phyloP scores from a whole-genome alignment of 148 eudicot genomes.

The Arbutus unedo region DNA sequence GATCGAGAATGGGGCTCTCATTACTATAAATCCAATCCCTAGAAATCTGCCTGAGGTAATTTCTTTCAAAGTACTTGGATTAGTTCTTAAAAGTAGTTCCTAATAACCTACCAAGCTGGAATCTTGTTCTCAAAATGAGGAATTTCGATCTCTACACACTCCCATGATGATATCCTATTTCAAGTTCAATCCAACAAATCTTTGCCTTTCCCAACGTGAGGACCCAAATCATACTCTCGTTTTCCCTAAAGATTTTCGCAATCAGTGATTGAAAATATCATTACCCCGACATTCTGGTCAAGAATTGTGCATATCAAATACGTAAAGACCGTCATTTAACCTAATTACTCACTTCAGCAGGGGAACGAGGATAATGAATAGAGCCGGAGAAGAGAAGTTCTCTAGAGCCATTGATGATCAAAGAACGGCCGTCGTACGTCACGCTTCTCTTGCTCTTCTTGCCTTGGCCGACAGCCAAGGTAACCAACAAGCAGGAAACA shows the following conservation, averaged over 20 bases:
- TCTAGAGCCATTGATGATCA: constrained; percentile 43
- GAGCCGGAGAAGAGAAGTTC: constrained; percentile 49
- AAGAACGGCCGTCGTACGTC: constrained; percentile 40
- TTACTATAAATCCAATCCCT: neutral
- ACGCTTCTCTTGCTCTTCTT: constrained; percentile 11
- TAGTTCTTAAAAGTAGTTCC: neutral
- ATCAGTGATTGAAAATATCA: neutral
- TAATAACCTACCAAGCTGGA: too few species aligned
- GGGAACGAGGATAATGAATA: constrained; percentile 49
- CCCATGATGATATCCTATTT: too few species aligned
- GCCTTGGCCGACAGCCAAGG: neutral
- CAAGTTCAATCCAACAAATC: too few species aligned
- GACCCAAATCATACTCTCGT: neutral
- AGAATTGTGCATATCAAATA: neutral
- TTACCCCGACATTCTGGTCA: neutral
- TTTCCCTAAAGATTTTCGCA: neutral
- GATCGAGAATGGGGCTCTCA: neutral
- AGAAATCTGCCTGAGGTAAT: neutral
- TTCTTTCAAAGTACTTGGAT: neutral
- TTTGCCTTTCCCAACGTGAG: neutral
- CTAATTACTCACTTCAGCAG: constrained; percentile 27
- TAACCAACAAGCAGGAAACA: neutral
- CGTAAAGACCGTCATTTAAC: neutral
- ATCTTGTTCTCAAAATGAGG: too few species aligned
- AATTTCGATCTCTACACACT: too few species aligned